A percentile compares a stretch with the other conserved stretches of the same genome.
phyloP scores from a whole-genome alignment of 2,329 filamentous ascomycete genomes.

The Cryoendolithus antarcticus region DNA sequence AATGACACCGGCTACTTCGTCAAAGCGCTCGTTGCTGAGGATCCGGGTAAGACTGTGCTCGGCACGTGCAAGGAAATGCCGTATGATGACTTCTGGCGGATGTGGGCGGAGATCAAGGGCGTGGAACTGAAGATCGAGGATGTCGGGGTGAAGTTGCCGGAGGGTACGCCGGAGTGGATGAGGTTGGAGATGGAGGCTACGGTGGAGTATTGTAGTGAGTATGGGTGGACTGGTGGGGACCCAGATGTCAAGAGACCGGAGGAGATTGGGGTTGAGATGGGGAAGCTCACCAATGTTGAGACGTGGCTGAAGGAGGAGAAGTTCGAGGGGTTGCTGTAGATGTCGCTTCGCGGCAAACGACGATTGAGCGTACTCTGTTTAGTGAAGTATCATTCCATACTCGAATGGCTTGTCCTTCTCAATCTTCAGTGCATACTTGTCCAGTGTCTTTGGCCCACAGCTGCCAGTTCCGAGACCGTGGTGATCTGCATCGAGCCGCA shows the following conservation, averaged over 20 bases:
- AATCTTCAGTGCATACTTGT: slow-evolving; percentile 28
- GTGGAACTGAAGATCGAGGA: slow-evolving; percentile 3
- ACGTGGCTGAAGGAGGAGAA: slow-evolving; percentile 11
- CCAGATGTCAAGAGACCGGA: slow-evolving; percentile 9
- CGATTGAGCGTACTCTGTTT: background rate
- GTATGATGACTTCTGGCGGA: slow-evolving; percentile 2
- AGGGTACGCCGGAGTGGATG: slow-evolving; percentile 10
- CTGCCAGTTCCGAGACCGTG: slow-evolving; percentile 51
- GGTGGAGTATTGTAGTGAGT: slow-evolving; percentile 8
- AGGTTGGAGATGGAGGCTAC: slow-evolving; percentile 10
- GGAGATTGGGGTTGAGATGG: slow-evolving; percentile 10
- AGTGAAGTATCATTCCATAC: slow-evolving; percentile 17
- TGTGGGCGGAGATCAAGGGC: slow-evolving; percentile 1
- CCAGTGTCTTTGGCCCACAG: slow-evolving; percentile 43
- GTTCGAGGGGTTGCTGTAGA: slow-evolving; percentile 2
- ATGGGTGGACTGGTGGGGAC: slow-evolving; percentile 15
- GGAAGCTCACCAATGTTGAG: slow-evolving; percentile 9
- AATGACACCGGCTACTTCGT: slow-evolving; percentile 22
- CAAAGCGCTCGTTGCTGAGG: slow-evolving; percentile 12
- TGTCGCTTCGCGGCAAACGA: too few relatives aligned
- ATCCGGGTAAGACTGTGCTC: slow-evolving; percentile 9
- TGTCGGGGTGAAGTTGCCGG: slow-evolving; percentile 1
- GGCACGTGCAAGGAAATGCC: slow-evolving; percentile 5
- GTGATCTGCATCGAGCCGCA: slow-evolving; percentile 49
- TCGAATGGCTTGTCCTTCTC: slow-evolving; percentile 20